Conservation (phyloP, 306 rosid genomes). For the Macrotyloma uniflorum region DNA sequence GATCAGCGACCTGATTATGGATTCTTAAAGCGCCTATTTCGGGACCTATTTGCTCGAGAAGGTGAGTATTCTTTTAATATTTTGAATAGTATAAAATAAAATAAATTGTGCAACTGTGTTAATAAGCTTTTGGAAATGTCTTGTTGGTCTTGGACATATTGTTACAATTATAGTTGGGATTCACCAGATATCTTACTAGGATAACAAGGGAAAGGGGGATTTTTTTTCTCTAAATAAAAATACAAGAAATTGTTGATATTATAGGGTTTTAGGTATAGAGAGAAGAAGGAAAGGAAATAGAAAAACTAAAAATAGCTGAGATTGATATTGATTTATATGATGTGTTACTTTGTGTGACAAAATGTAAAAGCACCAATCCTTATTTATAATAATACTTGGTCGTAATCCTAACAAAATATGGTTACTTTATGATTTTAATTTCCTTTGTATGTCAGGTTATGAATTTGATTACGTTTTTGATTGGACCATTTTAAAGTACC, state of each 20-base stretch:
- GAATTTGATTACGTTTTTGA: conserved; percentile 88
- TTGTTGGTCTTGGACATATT: not conserved
- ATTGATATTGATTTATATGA: not conserved
- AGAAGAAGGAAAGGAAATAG: not conserved
- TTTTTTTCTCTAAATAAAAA: not conserved
- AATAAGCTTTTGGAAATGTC: not conserved
- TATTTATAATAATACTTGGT: not conserved
- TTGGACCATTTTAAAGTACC: conserved; percentile 93
- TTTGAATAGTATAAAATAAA: not conserved
- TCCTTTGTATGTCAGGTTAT: conserved; percentile 58
- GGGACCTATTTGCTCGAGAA: conserved; percentile 83
- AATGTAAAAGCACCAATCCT: not conserved
- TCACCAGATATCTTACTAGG: not conserved
- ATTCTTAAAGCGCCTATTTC: conserved; percentile 89
- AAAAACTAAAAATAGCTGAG: not conserved
- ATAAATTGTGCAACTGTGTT: not conserved
- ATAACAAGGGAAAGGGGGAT: not conserved
- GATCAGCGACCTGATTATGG: conserved; percentile 99
- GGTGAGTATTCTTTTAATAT: conserved; percentile 50
- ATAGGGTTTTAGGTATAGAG: not conserved
- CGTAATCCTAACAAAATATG: not conserved
- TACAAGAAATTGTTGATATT: not conserved
- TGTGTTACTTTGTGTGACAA: not conserved
- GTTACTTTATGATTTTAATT: not conserved
- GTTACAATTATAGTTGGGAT: not conserved